phyloP scores from a whole-genome alignment of 495 filamentous ascomycete genomes.

The Cercophora newfieldiana region DNA sequence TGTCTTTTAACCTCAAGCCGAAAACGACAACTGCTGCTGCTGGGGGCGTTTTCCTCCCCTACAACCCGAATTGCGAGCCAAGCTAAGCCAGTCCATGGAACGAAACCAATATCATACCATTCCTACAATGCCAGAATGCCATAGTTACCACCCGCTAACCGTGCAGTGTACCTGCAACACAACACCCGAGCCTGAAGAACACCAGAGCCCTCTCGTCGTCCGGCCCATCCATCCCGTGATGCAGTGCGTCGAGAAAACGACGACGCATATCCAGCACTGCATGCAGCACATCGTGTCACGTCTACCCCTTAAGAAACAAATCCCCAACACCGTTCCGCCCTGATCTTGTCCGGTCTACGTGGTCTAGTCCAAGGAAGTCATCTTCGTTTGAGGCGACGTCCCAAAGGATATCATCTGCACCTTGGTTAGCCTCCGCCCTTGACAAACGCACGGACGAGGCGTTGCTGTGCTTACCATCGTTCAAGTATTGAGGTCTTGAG shows the following conservation, averaged over 20 bases:
- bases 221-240: neutral
- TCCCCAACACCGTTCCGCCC: conserved; percentile 55
- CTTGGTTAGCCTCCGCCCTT: conserved; percentile 12
- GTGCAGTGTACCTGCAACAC: neutral
- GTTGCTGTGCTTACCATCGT: conserved; percentile 69
- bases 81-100: neutral
- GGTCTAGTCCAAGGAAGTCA: conserved; percentile 86
- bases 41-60: neutral
- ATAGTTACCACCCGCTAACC: neutral
- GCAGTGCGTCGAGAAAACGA: neutral
- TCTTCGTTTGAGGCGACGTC: conserved; percentile 68
- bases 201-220: neutral
- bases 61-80: neutral
- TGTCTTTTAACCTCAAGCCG: neutral
- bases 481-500: conserved; percentile 76
- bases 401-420: conserved; percentile 76
- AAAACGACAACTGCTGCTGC: neutral
- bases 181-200: neutral
- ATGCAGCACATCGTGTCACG: neutral
- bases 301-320: conserved; percentile 55
- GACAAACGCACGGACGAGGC: neutral
- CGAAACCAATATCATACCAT: conserved; percentile 9
- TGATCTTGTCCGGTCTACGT: conserved; percentile 68
- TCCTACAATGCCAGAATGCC: conserved; percentile 19
- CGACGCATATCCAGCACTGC: conserved; percentile 8